These are phyloP conservation scores for Kalmusia sp. DNA, from an alignment of 2,329 filamentous ascomycete genomes.

Conservation along the genomic window DNA sequence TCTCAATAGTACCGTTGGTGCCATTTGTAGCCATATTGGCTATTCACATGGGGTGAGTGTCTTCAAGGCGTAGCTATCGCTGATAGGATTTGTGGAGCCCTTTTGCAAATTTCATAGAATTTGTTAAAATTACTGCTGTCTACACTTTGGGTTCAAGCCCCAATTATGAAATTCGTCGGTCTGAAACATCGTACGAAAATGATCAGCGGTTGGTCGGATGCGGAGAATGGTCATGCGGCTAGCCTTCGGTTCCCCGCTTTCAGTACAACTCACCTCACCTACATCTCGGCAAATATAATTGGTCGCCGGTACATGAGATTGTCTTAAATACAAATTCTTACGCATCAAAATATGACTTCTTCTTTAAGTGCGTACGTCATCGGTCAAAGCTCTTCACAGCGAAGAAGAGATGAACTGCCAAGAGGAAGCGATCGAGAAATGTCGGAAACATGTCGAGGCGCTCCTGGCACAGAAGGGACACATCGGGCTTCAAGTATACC, in stretches of 20 bases:
- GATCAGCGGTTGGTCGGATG: background rate
- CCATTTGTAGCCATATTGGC: slow-evolving; percentile 2
- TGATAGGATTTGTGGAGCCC: too few species aligned
- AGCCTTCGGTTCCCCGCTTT: slow-evolving; percentile 11
- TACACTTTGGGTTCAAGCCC: too few species aligned
- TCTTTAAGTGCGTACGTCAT: background rate
- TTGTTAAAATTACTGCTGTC: too few species aligned
- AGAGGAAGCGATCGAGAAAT: slow-evolving; percentile 8
- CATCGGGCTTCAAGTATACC: slow-evolving; percentile 10
- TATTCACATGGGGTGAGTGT: too few species aligned
- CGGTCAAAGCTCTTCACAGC: background rate
- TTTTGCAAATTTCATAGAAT: too few species aligned
- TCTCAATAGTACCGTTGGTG: slow-evolving; percentile 6
- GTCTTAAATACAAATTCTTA: background rate
- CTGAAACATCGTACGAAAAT: background rate
- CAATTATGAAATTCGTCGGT: background rate
- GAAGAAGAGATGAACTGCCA: background rate
- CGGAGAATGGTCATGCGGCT: background rate
- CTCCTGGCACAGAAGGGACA: slow-evolving; percentile 8
- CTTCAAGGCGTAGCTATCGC: too few species aligned
- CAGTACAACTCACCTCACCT: background rate
- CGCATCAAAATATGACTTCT: too few species aligned
- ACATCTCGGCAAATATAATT: background rate
- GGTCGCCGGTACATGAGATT: background rate
- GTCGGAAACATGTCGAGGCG: slow-evolving; percentile 17